Percentiles rank a stretch among this genome's conserved stretches.
Evolutionary conservation across 108 stramenopile species (phyloP).

Genomic region (Hondaea fermentalgiana): DNA sequence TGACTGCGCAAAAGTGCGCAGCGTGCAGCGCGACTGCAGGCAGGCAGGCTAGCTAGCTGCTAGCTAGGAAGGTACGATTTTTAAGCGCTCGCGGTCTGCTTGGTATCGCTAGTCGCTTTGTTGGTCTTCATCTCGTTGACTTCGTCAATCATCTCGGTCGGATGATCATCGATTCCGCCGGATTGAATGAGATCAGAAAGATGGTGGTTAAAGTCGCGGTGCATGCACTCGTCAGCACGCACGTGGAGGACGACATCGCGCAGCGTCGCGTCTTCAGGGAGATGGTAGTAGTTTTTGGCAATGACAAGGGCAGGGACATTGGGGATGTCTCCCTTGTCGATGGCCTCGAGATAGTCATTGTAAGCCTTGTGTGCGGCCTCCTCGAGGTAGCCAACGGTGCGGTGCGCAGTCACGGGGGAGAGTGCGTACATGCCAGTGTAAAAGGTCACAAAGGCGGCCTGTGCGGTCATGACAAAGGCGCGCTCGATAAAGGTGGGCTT

Average conservation of each 20-base stretch:
- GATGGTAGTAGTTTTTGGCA: slow-evolving; percentile 56
- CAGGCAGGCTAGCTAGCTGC: no score
- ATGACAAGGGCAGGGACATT: slow-evolving; percentile 54
- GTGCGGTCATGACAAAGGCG: slow-evolving; percentile 59
- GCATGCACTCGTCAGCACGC: slow-evolving; percentile 83
- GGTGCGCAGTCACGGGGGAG: slow-evolving; percentile 79
- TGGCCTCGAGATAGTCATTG: slow-evolving; percentile 74
- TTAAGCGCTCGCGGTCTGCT: no score
- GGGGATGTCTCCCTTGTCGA: slow-evolving; percentile 62
- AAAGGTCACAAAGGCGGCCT: slow-evolving; percentile 62
- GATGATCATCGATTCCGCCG: not conserved
- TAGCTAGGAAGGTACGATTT: no score
- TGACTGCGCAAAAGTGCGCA: no score
- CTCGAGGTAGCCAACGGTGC: slow-evolving; percentile 93
- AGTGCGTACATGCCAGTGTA: slow-evolving; percentile 76
- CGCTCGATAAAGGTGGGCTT: slow-evolving; percentile 58
- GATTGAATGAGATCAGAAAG: not conserved
- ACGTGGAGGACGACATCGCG: slow-evolving; percentile 79
- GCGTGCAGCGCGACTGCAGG: no score
- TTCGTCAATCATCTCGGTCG: not conserved
- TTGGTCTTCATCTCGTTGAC: not conserved
- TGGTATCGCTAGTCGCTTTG: not conserved
- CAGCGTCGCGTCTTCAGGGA: slow-evolving; percentile 74
- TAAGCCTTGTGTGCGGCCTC: slow-evolving; percentile 78
- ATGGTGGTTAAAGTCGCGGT: slow-evolving; percentile 81